Evolutionary conservation across 768 basidiomycete genomes (phyloP).

Genomic region (Pisolithus marmoratus): DNA sequence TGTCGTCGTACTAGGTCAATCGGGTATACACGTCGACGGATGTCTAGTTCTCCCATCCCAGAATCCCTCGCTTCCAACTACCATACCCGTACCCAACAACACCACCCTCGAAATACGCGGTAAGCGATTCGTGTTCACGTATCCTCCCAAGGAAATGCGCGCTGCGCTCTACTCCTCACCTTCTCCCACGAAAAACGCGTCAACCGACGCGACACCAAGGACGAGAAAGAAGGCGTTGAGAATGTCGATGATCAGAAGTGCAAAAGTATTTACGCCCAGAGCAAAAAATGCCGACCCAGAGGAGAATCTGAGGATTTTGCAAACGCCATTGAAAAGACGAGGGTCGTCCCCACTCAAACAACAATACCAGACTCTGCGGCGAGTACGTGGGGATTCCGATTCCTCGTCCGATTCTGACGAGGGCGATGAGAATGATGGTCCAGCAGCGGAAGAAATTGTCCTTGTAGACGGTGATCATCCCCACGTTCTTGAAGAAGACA

Average conservation of each 20-base stretch:
- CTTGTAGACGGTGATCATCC: conserved; percentile 64
- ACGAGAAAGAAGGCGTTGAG: conserved; percentile 42
- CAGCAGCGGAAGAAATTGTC: conserved; percentile 44
- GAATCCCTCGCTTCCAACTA: conserved; percentile 34
- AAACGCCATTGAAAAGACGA: conserved; percentile 32
- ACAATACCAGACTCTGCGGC: neutral
- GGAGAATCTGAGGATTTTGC: conserved; percentile 59
- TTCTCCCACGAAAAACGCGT: conserved; percentile 29
- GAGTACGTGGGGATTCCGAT: too few relatives aligned
- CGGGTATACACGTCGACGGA: conserved; percentile 57
- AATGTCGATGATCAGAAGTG: conserved; percentile 71
- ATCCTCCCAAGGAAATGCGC: conserved; percentile 70
- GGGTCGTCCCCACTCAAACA: conserved; percentile 11
- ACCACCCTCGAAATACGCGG: conserved; percentile 62
- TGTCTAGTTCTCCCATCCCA: conserved; percentile 51
- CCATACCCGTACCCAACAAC: conserved; percentile 60
- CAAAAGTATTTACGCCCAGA: conserved; percentile 66
- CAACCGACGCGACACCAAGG: conserved; percentile 4
- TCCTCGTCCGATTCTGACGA: neutral
- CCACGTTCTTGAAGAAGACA: conserved; percentile 63
- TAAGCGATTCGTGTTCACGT: conserved; percentile 67
- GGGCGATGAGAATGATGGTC: conserved; percentile 12
- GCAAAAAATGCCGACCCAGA: conserved; percentile 48
- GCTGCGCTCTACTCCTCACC: conserved; percentile 47
- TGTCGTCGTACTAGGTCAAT: conserved; percentile 52